Conservation (phyloP, 306 rosid genomes). For the Spatholobus suberectus region DNA sequence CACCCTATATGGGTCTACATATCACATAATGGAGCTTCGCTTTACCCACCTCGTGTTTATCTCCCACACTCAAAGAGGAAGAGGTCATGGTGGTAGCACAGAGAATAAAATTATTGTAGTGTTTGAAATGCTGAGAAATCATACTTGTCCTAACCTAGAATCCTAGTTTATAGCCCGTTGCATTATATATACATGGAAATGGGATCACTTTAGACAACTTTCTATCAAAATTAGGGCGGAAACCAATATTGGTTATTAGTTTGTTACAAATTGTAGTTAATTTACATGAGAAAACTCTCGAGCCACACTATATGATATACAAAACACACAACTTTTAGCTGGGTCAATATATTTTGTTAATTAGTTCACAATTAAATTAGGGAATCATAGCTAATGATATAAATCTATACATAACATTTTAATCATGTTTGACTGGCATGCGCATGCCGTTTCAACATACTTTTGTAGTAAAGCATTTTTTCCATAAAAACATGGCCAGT, state of each 20-base stretch:
- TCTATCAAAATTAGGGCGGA: not conserved
- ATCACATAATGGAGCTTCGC: not conserved
- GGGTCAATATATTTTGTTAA: not conserved
- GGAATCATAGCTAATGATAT: not conserved
- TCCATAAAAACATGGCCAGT: not conserved
- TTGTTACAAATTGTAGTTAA: not conserved
- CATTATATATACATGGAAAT: not conserved
- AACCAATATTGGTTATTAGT: not conserved
- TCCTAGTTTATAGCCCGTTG: not conserved
- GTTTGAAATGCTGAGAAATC: not conserved
- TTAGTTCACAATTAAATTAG: not conserved
- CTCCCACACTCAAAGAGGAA: not conserved
- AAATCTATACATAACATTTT: not conserved
- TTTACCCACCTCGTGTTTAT: constrained; percentile 8
- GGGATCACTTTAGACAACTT: not conserved
- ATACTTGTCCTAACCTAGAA: constrained; percentile 5
- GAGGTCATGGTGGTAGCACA: not conserved
- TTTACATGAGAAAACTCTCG: not conserved
- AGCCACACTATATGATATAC: not conserved
- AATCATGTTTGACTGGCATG: not conserved
- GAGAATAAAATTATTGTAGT: not conserved
- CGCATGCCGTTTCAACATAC: not conserved
- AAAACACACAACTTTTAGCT: not conserved
- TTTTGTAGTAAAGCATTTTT: not conserved
- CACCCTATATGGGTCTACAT: not conserved